Evolutionary conservation across 202 grass and related monocot genomes (phyloP), one percentile per base, ranked within the genome.

Genomic region (Panicum virgatum): DNA sequence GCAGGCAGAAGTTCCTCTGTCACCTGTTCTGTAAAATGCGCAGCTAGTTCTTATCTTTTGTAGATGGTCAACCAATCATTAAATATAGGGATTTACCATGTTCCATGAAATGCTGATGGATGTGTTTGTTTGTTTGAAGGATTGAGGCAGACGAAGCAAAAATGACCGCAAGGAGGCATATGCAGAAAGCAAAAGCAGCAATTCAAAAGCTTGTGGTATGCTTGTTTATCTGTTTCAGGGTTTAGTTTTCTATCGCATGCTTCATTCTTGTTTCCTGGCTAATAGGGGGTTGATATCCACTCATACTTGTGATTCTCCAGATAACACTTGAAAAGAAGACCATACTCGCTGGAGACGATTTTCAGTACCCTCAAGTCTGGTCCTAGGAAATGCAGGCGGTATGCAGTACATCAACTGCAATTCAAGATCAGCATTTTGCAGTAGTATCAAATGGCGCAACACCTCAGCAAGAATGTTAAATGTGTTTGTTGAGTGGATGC

Each of bases 241-340:
- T 68, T 43, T 44, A 40, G 19, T 44, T 19, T 66, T 50, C 15
- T 66, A 19, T 12, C 26, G 2, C 32, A 80, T 61, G 22, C 7
- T 81, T 81, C 22, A 14, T 75, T 81, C 60, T 39, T 70, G 59
- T 63, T 67, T 42, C 50, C 12, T 50, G 54, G 42, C 18, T 48
- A 14, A 30, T 75, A 40, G 6, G 23, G 63, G 46, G 22, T 85
- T 39, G 47, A 54, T 56, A 80, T 76, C 27, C 38, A 38, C 27
- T 85, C 69, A 15, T 69, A 9, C 20, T 51, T 65, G 23, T 70
- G 42, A 77, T 72, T 79, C 34, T 59, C 75, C 67, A 94, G 88
- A 91, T 94, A 73, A 89, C 88, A 54, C 91, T 90, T 68, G 91
- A 94, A 84, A 90, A 79, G 83, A 86, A 78, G 78, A 81, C 81